A percentile compares a stretch with the other conserved stretches of the same genome.
These are phyloP conservation scores for Syzygium jambos DNA, from an alignment of 345 rosid genomes.

Conservation along the genomic window DNA sequence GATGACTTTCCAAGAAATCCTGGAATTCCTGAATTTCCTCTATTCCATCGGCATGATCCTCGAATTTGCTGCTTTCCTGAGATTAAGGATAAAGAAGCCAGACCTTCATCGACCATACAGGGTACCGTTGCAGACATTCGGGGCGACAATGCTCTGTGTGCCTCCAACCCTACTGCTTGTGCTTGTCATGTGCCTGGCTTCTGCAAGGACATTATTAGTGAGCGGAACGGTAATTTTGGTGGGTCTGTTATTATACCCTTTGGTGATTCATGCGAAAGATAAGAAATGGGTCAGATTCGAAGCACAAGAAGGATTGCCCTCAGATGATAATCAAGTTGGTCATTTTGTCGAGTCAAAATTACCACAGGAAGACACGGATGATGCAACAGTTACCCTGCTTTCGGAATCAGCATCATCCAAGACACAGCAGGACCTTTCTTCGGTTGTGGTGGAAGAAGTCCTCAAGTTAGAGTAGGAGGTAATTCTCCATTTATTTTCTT, in stretches of 20 bases:
- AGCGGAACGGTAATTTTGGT: slow-evolving; percentile 43
- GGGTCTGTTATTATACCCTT: slow-evolving; percentile 57
- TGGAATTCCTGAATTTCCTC: slow-evolving; percentile 85
- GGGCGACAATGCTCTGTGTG: slow-evolving; percentile 51
- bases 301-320: background rate
- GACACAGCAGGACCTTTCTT: slow-evolving; percentile 1
- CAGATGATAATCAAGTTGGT: background rate
- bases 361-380: slow-evolving; percentile 36
- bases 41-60: slow-evolving; percentile 86
- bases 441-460: slow-evolving; percentile 9
- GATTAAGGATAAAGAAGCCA: slow-evolving; percentile 60
- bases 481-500: background rate
- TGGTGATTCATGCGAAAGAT: slow-evolving; percentile 36
- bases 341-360: slow-evolving; percentile 7
- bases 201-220: slow-evolving; percentile 47
- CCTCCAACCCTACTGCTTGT: slow-evolving; percentile 65
- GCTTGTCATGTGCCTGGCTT: slow-evolving; percentile 79
- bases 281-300: slow-evolving; percentile 40
- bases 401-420: background rate
- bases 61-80: slow-evolving; percentile 80
- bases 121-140: slow-evolving; percentile 62
- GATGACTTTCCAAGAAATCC: slow-evolving; percentile 89
- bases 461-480: slow-evolving; percentile 19
- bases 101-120: slow-evolving; percentile 68
- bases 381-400: slow-evolving; percentile 42